phyloP scores from a whole-genome alignment of 1,139 yeast species.

The Zygoascus sp. region DNA sequence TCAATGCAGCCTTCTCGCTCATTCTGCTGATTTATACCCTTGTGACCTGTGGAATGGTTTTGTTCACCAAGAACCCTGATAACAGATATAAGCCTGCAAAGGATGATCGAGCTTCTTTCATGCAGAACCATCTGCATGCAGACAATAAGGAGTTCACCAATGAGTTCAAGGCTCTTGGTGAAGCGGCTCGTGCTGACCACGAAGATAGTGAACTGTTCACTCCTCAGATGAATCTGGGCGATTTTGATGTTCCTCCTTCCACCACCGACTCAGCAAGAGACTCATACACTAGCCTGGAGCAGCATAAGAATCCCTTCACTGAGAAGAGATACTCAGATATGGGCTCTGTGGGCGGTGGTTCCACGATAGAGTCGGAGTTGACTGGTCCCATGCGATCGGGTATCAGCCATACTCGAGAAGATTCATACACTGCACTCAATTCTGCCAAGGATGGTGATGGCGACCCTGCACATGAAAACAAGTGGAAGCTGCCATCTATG shows the following conservation, averaged over 20 bases:
- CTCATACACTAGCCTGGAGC: constrained; percentile 9
- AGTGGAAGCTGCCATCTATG: constrained; percentile 5
- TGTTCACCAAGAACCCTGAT: constrained; percentile 85
- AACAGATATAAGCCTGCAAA: constrained; percentile 91
- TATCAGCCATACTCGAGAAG: constrained; percentile 15
- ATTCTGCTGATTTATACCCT: constrained; percentile 71
- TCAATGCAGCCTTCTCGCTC: constrained; percentile 87
- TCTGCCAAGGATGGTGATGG: not conserved
- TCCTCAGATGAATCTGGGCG: constrained; percentile 5
- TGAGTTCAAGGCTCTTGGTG: constrained; percentile 85
- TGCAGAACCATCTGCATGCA: constrained; percentile 43
- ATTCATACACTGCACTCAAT: constrained; percentile 16
- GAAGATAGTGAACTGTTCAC: constrained; percentile 19
- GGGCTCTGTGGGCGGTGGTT: constrained; percentile 12
- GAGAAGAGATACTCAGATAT: constrained; percentile 19
- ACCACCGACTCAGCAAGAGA: constrained; percentile 1
- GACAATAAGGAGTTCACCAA: constrained; percentile 47
- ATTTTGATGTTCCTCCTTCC: constrained; percentile 1
- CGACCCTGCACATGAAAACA: not conserved
- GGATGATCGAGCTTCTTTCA: constrained; percentile 91
- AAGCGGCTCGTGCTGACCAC: constrained; percentile 66
- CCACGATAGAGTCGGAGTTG: constrained; percentile 15
- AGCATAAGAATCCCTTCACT: constrained; percentile 17
- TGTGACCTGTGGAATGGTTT: constrained; percentile 76
- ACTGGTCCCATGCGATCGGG: constrained; percentile 7